Percentiles rank a stretch among this genome's conserved stretches.
phyloP scores from a whole-genome alignment of 2,329 filamentous ascomycete genomes.

The Davidsoniella virescens region DNA sequence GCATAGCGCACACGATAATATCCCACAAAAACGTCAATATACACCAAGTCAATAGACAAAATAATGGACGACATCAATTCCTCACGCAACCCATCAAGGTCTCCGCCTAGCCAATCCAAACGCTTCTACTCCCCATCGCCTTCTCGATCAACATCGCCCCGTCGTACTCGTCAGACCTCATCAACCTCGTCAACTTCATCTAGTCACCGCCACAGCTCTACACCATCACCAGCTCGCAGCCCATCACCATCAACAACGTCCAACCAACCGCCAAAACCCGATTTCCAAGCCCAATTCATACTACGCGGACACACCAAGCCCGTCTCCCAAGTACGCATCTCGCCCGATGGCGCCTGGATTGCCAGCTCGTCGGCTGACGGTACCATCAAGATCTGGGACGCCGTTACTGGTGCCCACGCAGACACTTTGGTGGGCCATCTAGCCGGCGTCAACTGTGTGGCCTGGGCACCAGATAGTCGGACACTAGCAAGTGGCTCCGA shows the following conservation, averaged over 20 bases:
- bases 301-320: slow-evolving; percentile 64
- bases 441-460: slow-evolving; percentile 77
- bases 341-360: slow-evolving; percentile 77
- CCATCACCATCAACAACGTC: slow-evolving; percentile 20
- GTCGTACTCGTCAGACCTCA: slow-evolving; percentile 15
- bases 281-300: slow-evolving; percentile 54
- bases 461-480: slow-evolving; percentile 84
- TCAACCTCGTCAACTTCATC: slow-evolving; percentile 19
- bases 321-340: slow-evolving; percentile 76
- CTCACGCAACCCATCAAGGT: too few relatives aligned
- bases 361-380: slow-evolving; percentile 81
- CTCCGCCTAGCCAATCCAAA: slow-evolving; percentile 14
- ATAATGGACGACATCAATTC: too few relatives aligned
- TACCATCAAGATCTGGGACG: slow-evolving; percentile 83
- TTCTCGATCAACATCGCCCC: slow-evolving; percentile 19
- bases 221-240: slow-evolving; percentile 21
- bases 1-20: too few relatives aligned
- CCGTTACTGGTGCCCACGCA: slow-evolving; percentile 57
- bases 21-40: too few relatives aligned
- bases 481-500: slow-evolving; percentile 84
- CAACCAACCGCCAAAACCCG: slow-evolving; percentile 39
- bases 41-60: too few relatives aligned
- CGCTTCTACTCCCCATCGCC: slow-evolving; percentile 23
- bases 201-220: slow-evolving; percentile 16
- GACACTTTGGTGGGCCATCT: slow-evolving; percentile 88